Evolutionary conservation across 441 rosid species (phyloP), one percentile per base, ranked within the genome.

Genomic region (Hura crepitans): DNA sequence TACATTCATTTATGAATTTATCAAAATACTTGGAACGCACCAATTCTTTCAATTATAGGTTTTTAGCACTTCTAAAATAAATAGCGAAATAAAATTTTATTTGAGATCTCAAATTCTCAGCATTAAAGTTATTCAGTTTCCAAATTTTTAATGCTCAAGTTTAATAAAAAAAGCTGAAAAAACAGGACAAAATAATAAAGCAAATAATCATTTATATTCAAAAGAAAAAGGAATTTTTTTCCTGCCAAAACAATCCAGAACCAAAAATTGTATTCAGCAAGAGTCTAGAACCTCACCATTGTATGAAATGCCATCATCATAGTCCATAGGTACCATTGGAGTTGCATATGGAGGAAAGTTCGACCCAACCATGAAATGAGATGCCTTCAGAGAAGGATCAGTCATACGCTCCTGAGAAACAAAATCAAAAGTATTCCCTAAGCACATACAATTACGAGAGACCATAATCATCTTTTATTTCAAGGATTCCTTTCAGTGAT

Each of bases 361-460:
- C 51, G 84, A 69, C 43, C 50, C 76, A 51, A 75, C 73, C 65
- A 72, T 58, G 67, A 76, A 81, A 57, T 61, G 78, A 63, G 78
- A 78, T 20, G 77, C 51, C 75, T 82, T 80, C 56, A 56, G 50
- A 43, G 84, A 76, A 74, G 80, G 69, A 82, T 80, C 89, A 3
- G 51, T 72, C 53, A 75, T 77, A 81, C 84, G 84, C 84, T 86
- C 93, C 93, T 88, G 83, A 66, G 33, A 74, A 78, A 65, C 25
- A 74, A 59, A 59, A 33, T 23, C 30, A 76, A 64, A 71, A 25
- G 66, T 60, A 72, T 71, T 54, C 47, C n/a, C 66, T 72, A 42
- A 76, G 59, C 39, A 63, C 59, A 45, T 25, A 35, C 30, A n/a
- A 35, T 27, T 65, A 43, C 64, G 54, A 58, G 59, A 53, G 39